Evolutionary conservation across 805 yeast species (phyloP), one percentile per base, ranked within the genome.

Genomic region (Scheffersomyces lignosus): DNA sequence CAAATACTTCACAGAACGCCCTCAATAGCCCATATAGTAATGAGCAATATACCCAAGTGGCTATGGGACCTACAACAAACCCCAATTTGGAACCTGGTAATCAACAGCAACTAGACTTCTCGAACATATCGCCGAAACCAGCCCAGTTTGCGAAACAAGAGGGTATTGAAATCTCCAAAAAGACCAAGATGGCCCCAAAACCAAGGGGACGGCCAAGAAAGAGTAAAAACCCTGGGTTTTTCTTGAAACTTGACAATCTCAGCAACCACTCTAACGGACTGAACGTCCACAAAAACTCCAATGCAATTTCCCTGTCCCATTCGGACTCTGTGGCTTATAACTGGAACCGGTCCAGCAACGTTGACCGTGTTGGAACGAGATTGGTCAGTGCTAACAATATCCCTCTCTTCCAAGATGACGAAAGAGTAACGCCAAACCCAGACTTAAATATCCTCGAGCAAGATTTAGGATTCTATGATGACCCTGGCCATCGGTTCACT

Each of bases 391-490:
- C 24, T 20, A n/a, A n/a, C n/a, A 20, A 20, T 20, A 34, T 45
- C 45, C 12, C 52, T 46, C n/a, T n/a, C 3, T 34, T 23, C 33
- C 23, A 15, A 5, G 37, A 35, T n/a, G 29, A 39, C 18, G 52
- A 48, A 26, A 40, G 38, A 16, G 31, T 29, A 16, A 24, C 12
- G 23, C 34, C 34, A 26, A 37, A 25, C 40, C 44, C 40, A 27
- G 44, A 33, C 27, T 37, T 38, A 37, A 29, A 45, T 30, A 31
- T 40, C 26, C 24, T 37, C 34, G 48, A 52, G 38, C 42, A 54
- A 2, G 55, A 48, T 31, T 33, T 45, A n/a, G 48, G 45, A 13
- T 26, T 40, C 15, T 18, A 23, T 18, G 37, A 34, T 26, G 41
- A 31, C 14, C 34, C 29, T 12, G 38, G 43, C 5, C 33, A 33